Conservation (phyloP, 306 rosid genomes). For the Ormosia emarginata region DNA sequence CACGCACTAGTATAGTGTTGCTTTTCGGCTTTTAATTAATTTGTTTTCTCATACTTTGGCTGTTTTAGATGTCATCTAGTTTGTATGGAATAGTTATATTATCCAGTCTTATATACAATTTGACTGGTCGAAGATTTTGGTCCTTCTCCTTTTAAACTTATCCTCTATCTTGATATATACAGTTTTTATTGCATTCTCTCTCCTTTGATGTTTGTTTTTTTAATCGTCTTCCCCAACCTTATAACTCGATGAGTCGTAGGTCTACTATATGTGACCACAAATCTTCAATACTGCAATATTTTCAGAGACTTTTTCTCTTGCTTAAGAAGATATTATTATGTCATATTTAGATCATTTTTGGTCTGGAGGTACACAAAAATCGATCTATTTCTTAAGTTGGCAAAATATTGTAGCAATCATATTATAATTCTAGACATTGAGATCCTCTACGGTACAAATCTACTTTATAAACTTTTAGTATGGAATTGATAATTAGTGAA, state of each 20-base stretch:
- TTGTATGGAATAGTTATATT: neutral
- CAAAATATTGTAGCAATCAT: too few relatives aligned
- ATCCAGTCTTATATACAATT: neutral
- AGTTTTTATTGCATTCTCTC: neutral
- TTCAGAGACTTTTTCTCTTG: neutral
- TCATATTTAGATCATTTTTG: neutral
- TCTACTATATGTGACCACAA: neutral
- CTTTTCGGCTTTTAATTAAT: neutral
- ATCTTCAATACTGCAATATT: neutral
- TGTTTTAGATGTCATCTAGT: slow-evolving; percentile 13
- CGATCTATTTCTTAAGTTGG: too few relatives aligned
- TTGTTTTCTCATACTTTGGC: neutral
- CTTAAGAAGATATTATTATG: neutral
- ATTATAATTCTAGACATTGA: too few relatives aligned
- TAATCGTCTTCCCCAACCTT: neutral
- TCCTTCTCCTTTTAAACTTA: neutral
- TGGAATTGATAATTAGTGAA: too few relatives aligned
- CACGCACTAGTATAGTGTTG: neutral
- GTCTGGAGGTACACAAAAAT: too few relatives aligned
- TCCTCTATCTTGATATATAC: neutral
- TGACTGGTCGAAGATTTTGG: neutral
- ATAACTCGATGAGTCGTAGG: neutral
- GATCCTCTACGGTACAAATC: too few relatives aligned
- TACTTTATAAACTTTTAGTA: too few relatives aligned
- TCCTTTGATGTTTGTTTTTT: neutral